Evolutionary conservation across 225 moss, liverwort and hornwort genomes (phyloP), one percentile per base, ranked within the genome.

Genomic region (Polytrichum commune): DNA sequence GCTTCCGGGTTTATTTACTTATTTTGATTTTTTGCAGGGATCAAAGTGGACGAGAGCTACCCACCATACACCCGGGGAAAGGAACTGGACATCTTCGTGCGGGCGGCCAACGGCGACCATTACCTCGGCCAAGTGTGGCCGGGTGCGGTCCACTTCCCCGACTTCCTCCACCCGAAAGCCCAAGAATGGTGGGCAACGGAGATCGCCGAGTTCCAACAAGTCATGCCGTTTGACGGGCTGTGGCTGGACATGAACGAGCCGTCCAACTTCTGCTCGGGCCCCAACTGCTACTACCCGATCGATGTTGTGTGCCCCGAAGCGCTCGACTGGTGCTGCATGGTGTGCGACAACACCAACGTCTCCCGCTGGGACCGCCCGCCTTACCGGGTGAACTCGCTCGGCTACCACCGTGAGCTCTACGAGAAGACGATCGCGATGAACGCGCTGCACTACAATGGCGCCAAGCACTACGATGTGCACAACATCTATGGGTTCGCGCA

Each of bases 171-270:
- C 58, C 92, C 92, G 5, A 85, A 87, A 0, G 85, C 92, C 23
- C 68, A 69, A 29, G 58, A 83, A 7, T 90, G 76, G 76, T 95
- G 92, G 95, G 71, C 84, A 18, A 69, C 63, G 54, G 91, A 95
- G 72, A 81, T 95, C 18, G 69, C 83, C 3, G 75, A 82, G 0
- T 92, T 92, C 65, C 78, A 90, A 77, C 24, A 85, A 69, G 20
- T 78, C 28, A 71, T 91, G 19, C 90, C 83, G 1, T 95, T 95
- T 24, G 95, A 92, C 16, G 95, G 95, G 29, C 66, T 95, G 4
- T 95, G 95, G 95, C 79, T 89, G 67, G 92, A 95, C 80, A 95
- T 95, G 95, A 95, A 95, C 63, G 95, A 95, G 86, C 84, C 95
- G 7, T 86, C 95, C 23, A 95, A 92, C 19, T 95, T 95, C 69